Evolutionary conservation across 768 basidiomycete genomes (phyloP).

Genomic region (Tylopilus subfusipes): DNA sequence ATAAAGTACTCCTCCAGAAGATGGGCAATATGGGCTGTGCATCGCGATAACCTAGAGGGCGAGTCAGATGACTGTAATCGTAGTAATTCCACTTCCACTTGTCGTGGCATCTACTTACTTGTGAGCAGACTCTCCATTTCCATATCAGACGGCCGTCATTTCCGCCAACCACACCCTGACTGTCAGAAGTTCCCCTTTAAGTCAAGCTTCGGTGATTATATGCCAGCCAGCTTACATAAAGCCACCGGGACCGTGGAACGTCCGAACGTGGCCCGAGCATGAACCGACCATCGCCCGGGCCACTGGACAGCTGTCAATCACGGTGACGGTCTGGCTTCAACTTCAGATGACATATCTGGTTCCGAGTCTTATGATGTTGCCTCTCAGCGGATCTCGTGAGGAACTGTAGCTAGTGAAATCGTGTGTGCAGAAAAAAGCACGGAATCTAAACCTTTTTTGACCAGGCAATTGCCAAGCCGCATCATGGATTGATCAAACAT

Average conservation of each 20-base stretch:
- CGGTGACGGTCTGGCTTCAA: too few species aligned
- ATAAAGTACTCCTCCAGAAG: too few species aligned
- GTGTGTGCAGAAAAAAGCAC: too few species aligned
- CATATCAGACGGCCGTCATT: not conserved
- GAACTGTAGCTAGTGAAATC: too few species aligned
- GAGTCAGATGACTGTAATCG: not conserved
- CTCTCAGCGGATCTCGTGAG: too few species aligned
- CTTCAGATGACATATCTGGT: too few species aligned
- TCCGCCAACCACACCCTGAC: not conserved
- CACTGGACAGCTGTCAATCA: not conserved
- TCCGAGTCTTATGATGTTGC: too few species aligned
- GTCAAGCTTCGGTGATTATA: not conserved
- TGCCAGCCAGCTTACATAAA: not conserved
- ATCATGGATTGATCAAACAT: too few species aligned
- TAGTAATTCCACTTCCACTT: not conserved
- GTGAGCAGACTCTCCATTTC: not conserved
- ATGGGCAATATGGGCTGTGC: too few species aligned
- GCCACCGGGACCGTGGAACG: not conserved
- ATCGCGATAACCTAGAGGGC: not conserved
- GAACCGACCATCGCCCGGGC: not conserved
- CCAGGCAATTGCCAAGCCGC: too few species aligned
- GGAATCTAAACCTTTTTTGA: too few species aligned
- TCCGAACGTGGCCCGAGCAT: not conserved
- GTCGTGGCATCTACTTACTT: not conserved
- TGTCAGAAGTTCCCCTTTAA: not conserved